These are phyloP conservation scores for Beauveria bassiana DNA, from an alignment of 2,329 filamentous ascomycete genomes.

Conservation along the genomic window DNA sequence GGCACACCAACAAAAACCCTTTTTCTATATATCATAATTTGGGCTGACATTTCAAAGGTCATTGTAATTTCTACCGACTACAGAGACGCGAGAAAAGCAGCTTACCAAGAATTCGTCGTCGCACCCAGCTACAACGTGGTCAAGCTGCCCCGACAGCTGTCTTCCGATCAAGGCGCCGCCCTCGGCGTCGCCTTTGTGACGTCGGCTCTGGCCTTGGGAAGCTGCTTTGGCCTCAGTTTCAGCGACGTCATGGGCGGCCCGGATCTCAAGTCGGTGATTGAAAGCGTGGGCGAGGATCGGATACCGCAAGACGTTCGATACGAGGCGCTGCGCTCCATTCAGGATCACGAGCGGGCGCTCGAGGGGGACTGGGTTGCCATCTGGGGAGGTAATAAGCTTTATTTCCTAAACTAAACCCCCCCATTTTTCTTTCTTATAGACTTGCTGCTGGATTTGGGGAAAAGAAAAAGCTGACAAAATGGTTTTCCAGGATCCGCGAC, in stretches of 20 bases:
- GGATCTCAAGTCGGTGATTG: slow-evolving; percentile 47
- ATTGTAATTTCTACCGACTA: slow-evolving; percentile 69
- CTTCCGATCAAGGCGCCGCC: slow-evolving; percentile 49
- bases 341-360: slow-evolving; percentile 42
- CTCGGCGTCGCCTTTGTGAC: slow-evolving; percentile 67
- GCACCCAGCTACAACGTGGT: slow-evolving; percentile 58
- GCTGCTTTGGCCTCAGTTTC: slow-evolving; percentile 65
- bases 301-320: slow-evolving; percentile 54
- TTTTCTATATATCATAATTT: too few species aligned
- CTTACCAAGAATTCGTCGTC: slow-evolving; percentile 63
- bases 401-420: too few species aligned
- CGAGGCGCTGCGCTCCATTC: slow-evolving; percentile 54
- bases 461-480: neutral
- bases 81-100: slow-evolving; percentile 61
- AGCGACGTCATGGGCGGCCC: slow-evolving; percentile 43
- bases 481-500: slow-evolving; percentile 53
- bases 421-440: too few species aligned
- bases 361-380: slow-evolving; percentile 63
- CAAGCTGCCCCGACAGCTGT: slow-evolving; percentile 46
- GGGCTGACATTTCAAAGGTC: slow-evolving; percentile 31
- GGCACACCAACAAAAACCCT: slow-evolving; percentile 20
- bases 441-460: too few species aligned
- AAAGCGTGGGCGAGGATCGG: slow-evolving; percentile 32
- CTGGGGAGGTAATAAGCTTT: slow-evolving; percentile 50
- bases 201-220: slow-evolving; percentile 55